Conservation (phyloP, 768 basidiomycete species). For the Pleurotus sapidus region DNA sequence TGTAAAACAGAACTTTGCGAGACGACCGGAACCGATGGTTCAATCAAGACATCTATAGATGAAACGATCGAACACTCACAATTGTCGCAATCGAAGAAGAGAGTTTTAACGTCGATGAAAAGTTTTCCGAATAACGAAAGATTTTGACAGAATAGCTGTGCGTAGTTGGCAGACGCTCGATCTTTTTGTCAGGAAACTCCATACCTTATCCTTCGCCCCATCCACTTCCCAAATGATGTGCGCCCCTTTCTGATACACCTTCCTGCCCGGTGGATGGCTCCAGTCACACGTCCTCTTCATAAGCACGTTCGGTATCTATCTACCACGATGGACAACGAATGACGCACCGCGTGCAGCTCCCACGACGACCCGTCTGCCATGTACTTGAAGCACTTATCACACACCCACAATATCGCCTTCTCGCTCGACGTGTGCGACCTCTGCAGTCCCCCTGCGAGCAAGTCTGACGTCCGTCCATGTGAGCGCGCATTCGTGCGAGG, state of each 20-base stretch:
- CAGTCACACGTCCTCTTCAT: conserved; percentile 63
- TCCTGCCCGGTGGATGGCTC: conserved; percentile 78
- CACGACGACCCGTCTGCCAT: conserved; percentile 73
- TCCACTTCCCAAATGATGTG: conserved; percentile 96
- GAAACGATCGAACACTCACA: conserved; percentile 44
- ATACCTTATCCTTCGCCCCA: conserved; percentile 79
- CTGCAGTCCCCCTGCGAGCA: conserved; percentile 62
- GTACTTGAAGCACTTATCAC: conserved; percentile 96
- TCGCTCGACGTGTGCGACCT: conserved; percentile 42
- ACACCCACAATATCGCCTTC: conserved; percentile 70
- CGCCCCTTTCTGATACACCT: conserved; percentile 88
- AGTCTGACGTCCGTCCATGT: conserved; percentile 72
- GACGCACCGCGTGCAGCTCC: conserved; percentile 63
- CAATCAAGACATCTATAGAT: background rate
- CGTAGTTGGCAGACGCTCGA: conserved; percentile 1
- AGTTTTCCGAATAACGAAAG: conserved; percentile 94
- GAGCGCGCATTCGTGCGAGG: conserved; percentile 50
- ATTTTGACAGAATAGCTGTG: conserved; percentile 93
- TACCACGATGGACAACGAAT: background rate
- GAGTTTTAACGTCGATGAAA: conserved; percentile 98
- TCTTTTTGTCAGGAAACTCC: conserved; percentile 10
- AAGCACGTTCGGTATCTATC: background rate
- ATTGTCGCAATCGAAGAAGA: conserved; percentile 88
- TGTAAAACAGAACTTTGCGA: conserved; percentile 79
- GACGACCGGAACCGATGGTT: background rate